These are phyloP conservation scores for Phylloporus sp. DNA, from an alignment of 768 basidiomycete species.

Conservation along the genomic window DNA sequence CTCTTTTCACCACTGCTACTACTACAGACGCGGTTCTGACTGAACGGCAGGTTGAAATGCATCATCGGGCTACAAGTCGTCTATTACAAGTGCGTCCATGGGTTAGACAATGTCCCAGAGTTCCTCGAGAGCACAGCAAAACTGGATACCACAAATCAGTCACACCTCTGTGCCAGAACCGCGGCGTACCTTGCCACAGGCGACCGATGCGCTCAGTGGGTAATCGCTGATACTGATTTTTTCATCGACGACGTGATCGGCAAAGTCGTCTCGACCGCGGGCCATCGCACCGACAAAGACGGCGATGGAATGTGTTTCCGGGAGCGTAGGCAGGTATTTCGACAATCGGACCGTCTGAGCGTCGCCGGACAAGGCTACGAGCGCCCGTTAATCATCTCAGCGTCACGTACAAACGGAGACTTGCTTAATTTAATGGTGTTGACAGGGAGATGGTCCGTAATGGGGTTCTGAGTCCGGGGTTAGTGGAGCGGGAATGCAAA, in stretches of 20 bases:
- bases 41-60: slow-evolving; percentile 35
- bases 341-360: slow-evolving; percentile 78
- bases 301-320: slow-evolving; percentile 82
- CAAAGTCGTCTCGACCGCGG: slow-evolving; percentile 92
- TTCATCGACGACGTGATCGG: slow-evolving; percentile 89
- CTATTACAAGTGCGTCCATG: slow-evolving; percentile 9
- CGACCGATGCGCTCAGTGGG: slow-evolving; percentile 86
- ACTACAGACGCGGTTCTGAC: slow-evolving; percentile 26
- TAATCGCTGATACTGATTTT: slow-evolving; percentile 97
- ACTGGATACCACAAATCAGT: no score
- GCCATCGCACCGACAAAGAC: slow-evolving; percentile 99
- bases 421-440: slow-evolving; percentile 94
- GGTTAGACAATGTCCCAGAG: slow-evolving; percentile 85
- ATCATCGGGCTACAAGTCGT: no score
- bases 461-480: slow-evolving; percentile 64
- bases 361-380: slow-evolving; percentile 86
- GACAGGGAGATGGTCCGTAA: slow-evolving; percentile 88
- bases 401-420: slow-evolving; percentile 31
- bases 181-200: slow-evolving; percentile 91
- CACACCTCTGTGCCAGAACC: no score
- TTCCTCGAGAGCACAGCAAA: slow-evolving; percentile 90
- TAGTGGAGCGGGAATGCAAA: not conserved
- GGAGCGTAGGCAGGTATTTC: slow-evolving; percentile 77
- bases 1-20: no score
- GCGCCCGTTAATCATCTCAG: slow-evolving; percentile 5